A percentile compares a stretch with the other conserved stretches of the same genome.
Evolutionary conservation across 148 eudicot genomes (phyloP).

Genomic region (Rhododendron simsii): DNA sequence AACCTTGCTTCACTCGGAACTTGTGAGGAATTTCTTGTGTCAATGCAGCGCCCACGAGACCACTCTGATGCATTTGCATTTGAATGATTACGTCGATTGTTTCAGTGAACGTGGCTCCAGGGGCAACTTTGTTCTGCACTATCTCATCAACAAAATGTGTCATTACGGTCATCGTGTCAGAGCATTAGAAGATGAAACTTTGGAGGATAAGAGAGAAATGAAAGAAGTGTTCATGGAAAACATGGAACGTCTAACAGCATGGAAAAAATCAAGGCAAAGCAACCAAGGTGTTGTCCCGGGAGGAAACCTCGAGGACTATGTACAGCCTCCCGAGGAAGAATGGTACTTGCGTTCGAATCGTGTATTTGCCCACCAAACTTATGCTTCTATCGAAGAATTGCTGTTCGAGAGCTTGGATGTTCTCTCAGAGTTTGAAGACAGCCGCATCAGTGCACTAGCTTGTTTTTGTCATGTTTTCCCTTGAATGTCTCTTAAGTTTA

Average conservation of each 20-base stretch:
- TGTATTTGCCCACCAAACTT: background rate
- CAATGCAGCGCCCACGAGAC: background rate
- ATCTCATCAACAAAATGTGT: constrained; percentile 6
- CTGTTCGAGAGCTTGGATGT: background rate
- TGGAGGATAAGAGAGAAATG: background rate
- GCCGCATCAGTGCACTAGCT: background rate
- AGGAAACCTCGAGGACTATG: background rate
- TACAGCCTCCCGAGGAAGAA: background rate
- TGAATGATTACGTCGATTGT: background rate
- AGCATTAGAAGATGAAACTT: background rate
- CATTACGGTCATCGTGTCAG: background rate
- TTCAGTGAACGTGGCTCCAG: background rate
- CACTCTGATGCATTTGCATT: background rate
- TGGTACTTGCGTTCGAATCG: background rate
- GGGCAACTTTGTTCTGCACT: background rate
- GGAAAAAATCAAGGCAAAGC: background rate
- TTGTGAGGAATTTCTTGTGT: background rate
- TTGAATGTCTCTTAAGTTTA: background rate
- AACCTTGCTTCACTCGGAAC: background rate
- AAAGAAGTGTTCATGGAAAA: background rate
- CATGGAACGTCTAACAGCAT: background rate
- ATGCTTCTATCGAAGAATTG: too few relatives aligned
- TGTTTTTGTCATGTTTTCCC: background rate
- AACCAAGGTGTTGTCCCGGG: too few relatives aligned
- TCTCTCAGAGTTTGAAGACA: background rate